Conservation (phyloP, 2,329 filamentous ascomycete species). For the Helotiales sp. region DNA sequence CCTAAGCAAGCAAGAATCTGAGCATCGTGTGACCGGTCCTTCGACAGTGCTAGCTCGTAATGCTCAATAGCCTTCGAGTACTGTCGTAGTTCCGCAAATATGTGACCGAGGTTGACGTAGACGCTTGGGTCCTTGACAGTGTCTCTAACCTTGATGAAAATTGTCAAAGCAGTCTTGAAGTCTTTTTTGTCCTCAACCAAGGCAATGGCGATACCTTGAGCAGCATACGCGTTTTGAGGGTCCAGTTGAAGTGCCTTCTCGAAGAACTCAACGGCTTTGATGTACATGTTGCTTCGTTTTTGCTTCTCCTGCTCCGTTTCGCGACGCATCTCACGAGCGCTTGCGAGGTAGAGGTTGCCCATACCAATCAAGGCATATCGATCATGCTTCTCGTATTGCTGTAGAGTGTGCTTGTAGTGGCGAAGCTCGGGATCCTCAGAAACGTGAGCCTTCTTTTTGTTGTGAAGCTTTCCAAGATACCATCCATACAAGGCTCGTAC, state of each 20-base stretch:
- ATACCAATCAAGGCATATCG: slow-evolving; percentile 95
- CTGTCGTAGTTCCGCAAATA: slow-evolving; percentile 88
- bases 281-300: slow-evolving; percentile 84
- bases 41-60: slow-evolving; percentile 78
- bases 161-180: slow-evolving; percentile 77
- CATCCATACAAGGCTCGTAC: slow-evolving; percentile 93
- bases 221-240: slow-evolving; percentile 92
- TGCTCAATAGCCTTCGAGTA: slow-evolving; percentile 91
- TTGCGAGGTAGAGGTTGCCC: slow-evolving; percentile 85
- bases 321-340: slow-evolving; percentile 92
- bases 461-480: slow-evolving; percentile 82
- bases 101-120: slow-evolving; percentile 91
- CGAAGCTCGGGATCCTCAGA: slow-evolving; percentile 89
- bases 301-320: slow-evolving; percentile 89
- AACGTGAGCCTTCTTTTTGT: slow-evolving; percentile 82
- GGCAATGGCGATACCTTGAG: slow-evolving; percentile 93
- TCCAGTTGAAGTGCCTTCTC: slow-evolving; percentile 97
- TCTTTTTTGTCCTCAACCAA: slow-evolving; percentile 95
- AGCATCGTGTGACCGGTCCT: slow-evolving; percentile 65
- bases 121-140: slow-evolving; percentile 88
- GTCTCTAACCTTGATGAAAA: slow-evolving; percentile 89
- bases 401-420: slow-evolving; percentile 95
- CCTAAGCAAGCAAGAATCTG: slow-evolving; percentile 74
- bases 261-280: slow-evolving; percentile 95
- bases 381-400: slow-evolving; percentile 96